phyloP scores from a whole-genome alignment of 768 basidiomycete genomes.

The Mycena filopes region DNA sequence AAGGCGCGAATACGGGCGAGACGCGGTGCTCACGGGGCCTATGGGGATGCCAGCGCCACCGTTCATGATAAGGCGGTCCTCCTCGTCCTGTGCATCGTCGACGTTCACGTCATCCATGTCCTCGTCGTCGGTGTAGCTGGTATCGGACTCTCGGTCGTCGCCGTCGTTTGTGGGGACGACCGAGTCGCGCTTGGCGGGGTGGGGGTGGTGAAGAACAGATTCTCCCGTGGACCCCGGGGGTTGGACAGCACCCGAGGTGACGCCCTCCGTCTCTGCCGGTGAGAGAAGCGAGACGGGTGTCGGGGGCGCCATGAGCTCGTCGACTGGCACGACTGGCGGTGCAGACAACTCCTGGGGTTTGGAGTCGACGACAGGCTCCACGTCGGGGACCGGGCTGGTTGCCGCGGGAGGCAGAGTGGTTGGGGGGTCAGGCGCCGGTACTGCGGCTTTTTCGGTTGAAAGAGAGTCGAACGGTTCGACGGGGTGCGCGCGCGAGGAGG shows the following conservation, averaged over 20 bases:
- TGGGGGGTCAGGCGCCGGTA: slow-evolving; percentile 11
- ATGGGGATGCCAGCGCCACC: slow-evolving; percentile 87
- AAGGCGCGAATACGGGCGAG: slow-evolving; percentile 25
- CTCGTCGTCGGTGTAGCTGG: slow-evolving; percentile 62
- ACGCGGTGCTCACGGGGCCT: slow-evolving; percentile 68
- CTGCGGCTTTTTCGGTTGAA: slow-evolving; percentile 25
- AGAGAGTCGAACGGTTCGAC: slow-evolving; percentile 22
- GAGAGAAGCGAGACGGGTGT: slow-evolving; percentile 32
- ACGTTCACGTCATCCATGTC: slow-evolving; percentile 57
- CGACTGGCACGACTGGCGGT: slow-evolving; percentile 21
- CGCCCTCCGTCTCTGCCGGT: slow-evolving; percentile 79
- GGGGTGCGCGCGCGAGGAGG: slow-evolving; percentile 26
- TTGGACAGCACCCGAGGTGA: slow-evolving; percentile 91
- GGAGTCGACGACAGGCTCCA: background rate
- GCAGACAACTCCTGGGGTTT: slow-evolving; percentile 12
- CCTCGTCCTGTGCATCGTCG: slow-evolving; percentile 77
- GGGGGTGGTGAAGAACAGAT: slow-evolving; percentile 32
- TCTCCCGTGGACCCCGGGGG: slow-evolving; percentile 85
- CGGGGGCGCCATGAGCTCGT: slow-evolving; percentile 31
- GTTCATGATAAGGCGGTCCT: slow-evolving; percentile 76
- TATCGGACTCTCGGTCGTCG: slow-evolving; percentile 40
- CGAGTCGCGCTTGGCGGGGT: slow-evolving; percentile 53
- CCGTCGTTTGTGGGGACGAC: slow-evolving; percentile 31
- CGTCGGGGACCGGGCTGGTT: background rate
- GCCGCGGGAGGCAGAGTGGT: background rate